Conservation (phyloP, 345 rosid species). For the Clausena lansium region DNA sequence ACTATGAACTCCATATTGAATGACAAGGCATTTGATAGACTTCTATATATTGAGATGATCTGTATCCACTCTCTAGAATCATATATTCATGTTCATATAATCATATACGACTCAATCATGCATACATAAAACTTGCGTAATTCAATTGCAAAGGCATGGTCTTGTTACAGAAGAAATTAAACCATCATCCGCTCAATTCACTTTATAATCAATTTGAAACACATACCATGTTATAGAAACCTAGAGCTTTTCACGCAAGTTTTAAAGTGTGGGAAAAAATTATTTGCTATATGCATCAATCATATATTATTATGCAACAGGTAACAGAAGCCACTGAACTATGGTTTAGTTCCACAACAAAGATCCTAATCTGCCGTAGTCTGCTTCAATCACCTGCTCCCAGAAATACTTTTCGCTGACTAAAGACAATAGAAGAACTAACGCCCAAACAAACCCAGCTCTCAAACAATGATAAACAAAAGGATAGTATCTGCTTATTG, state of each 20-base stretch:
- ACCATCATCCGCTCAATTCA: neutral
- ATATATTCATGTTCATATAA: too few species aligned
- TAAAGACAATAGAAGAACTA: neutral
- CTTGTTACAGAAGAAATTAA: neutral
- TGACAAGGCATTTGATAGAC: too few species aligned
- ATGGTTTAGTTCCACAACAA: neutral
- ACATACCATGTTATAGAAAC: neutral
- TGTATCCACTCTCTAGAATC: too few species aligned
- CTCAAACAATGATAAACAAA: neutral
- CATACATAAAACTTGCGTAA: too few species aligned
- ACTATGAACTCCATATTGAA: too few species aligned
- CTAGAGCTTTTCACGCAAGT: neutral
- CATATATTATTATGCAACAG: too few species aligned
- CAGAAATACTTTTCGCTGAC: neutral
- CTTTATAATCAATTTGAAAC: neutral
- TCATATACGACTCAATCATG: too few species aligned
- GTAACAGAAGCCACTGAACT: too few species aligned
- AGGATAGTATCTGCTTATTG: constrained; percentile 6
- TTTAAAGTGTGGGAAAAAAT: neutral
- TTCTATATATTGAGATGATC: too few species aligned
- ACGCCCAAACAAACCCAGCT: neutral
- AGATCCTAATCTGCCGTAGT: neutral
- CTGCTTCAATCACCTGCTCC: neutral
- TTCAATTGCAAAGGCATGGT: neutral
- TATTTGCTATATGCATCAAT: too few species aligned